Percentiles rank a stretch among this genome's conserved stretches.
These are phyloP conservation scores for Leccinum ochraceum DNA, from an alignment of 768 basidiomycete species.

Conservation along the genomic window DNA sequence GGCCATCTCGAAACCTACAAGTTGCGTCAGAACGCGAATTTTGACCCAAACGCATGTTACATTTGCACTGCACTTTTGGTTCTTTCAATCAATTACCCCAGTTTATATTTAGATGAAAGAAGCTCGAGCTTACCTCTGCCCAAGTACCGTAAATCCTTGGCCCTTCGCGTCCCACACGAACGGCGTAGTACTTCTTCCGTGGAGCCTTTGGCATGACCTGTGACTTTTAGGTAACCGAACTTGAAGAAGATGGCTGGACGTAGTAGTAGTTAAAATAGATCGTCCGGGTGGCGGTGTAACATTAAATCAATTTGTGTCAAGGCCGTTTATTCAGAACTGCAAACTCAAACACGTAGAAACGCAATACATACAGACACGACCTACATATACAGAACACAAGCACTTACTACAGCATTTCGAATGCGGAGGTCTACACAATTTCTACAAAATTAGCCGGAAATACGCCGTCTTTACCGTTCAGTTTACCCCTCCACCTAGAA, in stretches of 20 bases:
- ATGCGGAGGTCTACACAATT: conserved; percentile 37
- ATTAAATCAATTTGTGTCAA: not conserved
- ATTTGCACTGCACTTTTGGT: conserved; percentile 46
- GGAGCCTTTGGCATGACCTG: conserved; percentile 31
- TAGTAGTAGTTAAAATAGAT: too few species aligned
- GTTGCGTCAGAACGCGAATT: not conserved
- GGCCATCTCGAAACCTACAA: conserved; percentile 56
- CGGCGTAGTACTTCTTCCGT: conserved; percentile 59
- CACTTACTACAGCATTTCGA: not conserved
- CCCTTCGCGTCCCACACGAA: conserved; percentile 56
- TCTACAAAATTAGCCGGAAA: conserved; percentile 90
- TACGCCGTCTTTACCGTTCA: conserved; percentile 58
- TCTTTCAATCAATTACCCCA: not conserved
- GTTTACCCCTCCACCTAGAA: conserved; percentile 76
- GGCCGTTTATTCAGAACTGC: too few species aligned
- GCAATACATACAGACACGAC: conserved; percentile 6
- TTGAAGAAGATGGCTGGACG: not conserved
- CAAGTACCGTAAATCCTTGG: conserved; percentile 58
- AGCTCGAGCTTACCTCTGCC: conserved; percentile 50
- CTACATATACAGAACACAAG: not conserved
- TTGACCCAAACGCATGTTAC: conserved; percentile 26
- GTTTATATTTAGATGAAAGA: not conserved
- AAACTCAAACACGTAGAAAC: not conserved
- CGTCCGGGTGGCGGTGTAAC: not conserved
- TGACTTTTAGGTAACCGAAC: not conserved